These are phyloP conservation scores for Babesia gibsoni DNA, from an alignment of 169 alveolate genomes.

Conservation along the genomic window DNA sequence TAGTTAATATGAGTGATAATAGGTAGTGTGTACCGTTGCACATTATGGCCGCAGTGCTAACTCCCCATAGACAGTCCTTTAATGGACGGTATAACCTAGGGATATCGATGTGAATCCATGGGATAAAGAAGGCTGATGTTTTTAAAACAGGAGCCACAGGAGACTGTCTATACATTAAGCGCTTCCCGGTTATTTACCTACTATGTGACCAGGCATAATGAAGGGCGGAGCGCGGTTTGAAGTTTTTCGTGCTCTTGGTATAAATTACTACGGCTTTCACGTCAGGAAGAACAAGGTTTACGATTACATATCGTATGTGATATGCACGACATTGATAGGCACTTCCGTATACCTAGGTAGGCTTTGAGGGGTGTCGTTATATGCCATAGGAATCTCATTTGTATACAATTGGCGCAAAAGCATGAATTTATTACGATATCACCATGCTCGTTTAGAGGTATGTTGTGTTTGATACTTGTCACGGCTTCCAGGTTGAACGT, in stretches of 20 bases:
- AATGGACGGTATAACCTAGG: neutral
- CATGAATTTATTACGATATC: conserved; percentile 55
- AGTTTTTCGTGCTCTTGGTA: conserved; percentile 54
- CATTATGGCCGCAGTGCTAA: too few relatives aligned
- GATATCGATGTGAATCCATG: too few relatives aligned
- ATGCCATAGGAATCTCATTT: conserved; percentile 48
- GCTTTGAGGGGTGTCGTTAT: neutral
- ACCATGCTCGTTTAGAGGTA: conserved; percentile 61
- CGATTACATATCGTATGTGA: conserved; percentile 51
- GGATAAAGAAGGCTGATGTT: too few relatives aligned
- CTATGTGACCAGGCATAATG: conserved; percentile 15
- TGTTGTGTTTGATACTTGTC: neutral
- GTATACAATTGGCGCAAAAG: conserved; percentile 64
- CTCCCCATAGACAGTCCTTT: conserved; percentile 45
- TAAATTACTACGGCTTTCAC: conserved; percentile 65
- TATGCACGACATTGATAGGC: conserved; percentile 50
- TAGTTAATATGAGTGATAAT: neutral
- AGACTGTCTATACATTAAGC: neutral
- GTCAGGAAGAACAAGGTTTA: conserved; percentile 61
- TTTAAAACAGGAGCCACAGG: neutral
- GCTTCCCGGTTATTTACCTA: neutral
- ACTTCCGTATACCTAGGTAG: conserved; percentile 58
- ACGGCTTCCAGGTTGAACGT: conserved; percentile 47
- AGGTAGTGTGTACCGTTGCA: neutral
- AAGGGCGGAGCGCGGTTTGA: conserved; percentile 58